Conservation (phyloP, 1,284 basidiomycete species). For the Acaromyces ingoldii region DNA sequence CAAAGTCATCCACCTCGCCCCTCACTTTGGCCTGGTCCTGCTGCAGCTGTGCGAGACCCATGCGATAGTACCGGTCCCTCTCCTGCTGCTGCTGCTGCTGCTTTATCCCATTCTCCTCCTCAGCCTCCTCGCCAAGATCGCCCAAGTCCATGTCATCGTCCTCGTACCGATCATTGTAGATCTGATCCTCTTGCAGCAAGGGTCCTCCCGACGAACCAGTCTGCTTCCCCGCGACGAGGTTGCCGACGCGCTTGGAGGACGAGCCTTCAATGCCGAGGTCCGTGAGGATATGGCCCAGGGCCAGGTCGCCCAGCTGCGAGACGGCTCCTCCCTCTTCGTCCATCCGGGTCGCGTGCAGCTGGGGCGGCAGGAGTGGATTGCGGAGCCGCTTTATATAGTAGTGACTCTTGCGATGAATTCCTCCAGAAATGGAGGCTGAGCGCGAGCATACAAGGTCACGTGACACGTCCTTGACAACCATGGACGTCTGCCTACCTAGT, state of each 20-base stretch:
- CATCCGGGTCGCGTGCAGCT: too few relatives aligned
- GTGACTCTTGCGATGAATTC: too few relatives aligned
- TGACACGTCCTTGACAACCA: too few relatives aligned
- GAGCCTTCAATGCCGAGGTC: constrained; percentile 43
- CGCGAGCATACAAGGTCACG: too few relatives aligned
- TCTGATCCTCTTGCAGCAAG: constrained; percentile 31
- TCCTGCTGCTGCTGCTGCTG: background rate
- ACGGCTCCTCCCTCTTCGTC: constrained; percentile 46
- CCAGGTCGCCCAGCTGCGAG: constrained; percentile 42
- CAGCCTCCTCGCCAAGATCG: constrained; percentile 9
- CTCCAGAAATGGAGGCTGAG: too few relatives aligned
- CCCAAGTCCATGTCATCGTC: constrained; percentile 40
- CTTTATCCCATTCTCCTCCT: background rate
- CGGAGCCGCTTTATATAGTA: too few relatives aligned
- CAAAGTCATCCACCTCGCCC: background rate
- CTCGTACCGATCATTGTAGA: constrained; percentile 47
- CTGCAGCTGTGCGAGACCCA: constrained; percentile 5
- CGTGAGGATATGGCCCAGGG: constrained; percentile 45
- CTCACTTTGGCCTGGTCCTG: background rate
- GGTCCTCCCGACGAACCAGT: background rate
- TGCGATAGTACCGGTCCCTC: constrained; percentile 6
- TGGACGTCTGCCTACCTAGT: too few relatives aligned
- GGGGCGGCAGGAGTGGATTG: too few relatives aligned
- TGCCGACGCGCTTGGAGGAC: background rate
- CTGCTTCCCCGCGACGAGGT: background rate